These are phyloP conservation scores for Naumovozyma castellii DNA, from an alignment of 805 yeast species.

Conservation along the genomic window DNA sequence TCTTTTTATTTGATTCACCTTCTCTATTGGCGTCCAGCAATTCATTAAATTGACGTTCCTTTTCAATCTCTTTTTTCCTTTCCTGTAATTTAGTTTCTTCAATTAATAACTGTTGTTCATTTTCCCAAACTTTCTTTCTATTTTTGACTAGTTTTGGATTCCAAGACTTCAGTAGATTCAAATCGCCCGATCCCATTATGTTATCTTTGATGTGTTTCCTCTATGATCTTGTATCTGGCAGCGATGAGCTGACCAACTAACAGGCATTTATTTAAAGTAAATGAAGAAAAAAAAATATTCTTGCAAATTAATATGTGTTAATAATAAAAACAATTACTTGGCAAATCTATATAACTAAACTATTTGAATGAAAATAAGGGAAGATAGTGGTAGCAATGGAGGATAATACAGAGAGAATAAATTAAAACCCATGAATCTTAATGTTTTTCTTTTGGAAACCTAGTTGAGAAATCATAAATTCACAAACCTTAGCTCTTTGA, in stretches of 20 bases:
- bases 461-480: conserved; percentile 77
- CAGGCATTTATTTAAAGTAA: no score
- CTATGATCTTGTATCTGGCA: background rate
- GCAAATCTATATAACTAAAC: no score
- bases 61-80: conserved; percentile 51
- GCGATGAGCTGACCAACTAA: no score
- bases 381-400: background rate
- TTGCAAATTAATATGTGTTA: no score
- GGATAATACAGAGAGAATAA: no score
- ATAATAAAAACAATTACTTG: no score
- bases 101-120: conserved; percentile 67
- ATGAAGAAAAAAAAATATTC: no score
- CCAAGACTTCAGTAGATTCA: conserved; percentile 92
- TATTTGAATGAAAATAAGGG: no score
- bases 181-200: conserved; percentile 58
- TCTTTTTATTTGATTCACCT: conserved; percentile 11
- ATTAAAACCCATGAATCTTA: conserved; percentile 94
- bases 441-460: conserved; percentile 91
- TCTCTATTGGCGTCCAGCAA: conserved; percentile 41
- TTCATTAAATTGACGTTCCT: conserved; percentile 53
- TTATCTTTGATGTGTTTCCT: no score
- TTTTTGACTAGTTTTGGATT: conserved; percentile 82
- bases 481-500: conserved; percentile 93
- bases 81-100: conserved; percentile 59
- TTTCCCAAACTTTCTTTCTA: conserved; percentile 74